A percentile compares a stretch with the other conserved stretches of the same genome.
Evolutionary conservation across 306 rosid species (phyloP).

Genomic region (Purshia tridentata): DNA sequence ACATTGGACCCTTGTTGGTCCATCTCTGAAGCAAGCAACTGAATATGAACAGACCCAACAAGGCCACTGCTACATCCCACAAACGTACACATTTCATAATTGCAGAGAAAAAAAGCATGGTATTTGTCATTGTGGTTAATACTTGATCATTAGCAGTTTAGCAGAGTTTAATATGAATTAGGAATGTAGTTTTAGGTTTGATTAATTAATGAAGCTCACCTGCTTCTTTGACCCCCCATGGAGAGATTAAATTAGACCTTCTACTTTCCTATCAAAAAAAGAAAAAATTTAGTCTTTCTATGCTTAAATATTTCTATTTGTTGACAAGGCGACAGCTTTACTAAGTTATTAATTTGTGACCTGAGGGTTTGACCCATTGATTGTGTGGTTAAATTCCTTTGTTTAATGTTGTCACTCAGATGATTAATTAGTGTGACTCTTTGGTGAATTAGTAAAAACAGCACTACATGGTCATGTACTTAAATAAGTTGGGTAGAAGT

Average conservation of each 20-base stretch:
- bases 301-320: no score
- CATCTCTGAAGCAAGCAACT: constrained; percentile 28
- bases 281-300: no score
- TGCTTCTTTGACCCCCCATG: background rate
- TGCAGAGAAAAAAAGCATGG: constrained; percentile 7
- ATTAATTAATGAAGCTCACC: background rate
- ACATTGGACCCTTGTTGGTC: constrained; percentile 45
- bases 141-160: background rate
- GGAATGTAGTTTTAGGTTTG: no score
- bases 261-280: background rate
- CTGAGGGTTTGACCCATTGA: no score
- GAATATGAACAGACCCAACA: constrained; percentile 27
- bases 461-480: no score
- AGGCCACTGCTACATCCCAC: constrained; percentile 28
- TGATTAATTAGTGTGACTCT: no score
- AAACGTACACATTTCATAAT: constrained; percentile 9
- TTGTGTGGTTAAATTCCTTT: no score
- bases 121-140: background rate
- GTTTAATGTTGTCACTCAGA: no score
- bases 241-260: background rate
- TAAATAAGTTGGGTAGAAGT: no score
- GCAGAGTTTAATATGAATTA: background rate
- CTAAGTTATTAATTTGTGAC: no score
- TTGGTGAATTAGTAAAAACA: no score
- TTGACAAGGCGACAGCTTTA: no score